Conservation (phyloP, 257 asterid species). For the Solanum bukasovii region DNA sequence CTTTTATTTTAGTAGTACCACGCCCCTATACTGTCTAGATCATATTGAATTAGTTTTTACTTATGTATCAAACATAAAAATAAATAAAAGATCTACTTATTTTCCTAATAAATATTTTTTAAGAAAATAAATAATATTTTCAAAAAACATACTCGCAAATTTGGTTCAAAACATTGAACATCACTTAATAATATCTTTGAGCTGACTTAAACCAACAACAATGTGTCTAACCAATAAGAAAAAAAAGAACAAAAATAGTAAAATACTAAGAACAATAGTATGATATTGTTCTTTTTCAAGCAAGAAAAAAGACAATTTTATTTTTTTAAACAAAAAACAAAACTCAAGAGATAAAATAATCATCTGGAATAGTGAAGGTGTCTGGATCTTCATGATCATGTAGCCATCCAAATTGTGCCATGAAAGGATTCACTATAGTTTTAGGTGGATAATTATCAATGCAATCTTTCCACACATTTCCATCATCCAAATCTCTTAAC, state of each 20-base stretch:
- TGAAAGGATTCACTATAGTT: constrained; percentile 50
- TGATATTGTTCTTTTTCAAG: background rate
- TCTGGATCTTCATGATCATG: constrained; percentile 44
- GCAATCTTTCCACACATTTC: constrained; percentile 54
- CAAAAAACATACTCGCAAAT: background rate
- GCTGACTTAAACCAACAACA: background rate
- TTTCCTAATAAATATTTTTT: background rate
- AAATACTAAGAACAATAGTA: background rate
- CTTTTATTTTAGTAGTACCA: background rate
- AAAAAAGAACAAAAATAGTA: background rate
- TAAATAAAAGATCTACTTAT: background rate
- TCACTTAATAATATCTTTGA: background rate
- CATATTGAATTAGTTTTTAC: no score
- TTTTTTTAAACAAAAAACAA: background rate
- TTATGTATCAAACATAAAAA: background rate
- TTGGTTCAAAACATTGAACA: background rate
- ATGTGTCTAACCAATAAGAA: background rate
- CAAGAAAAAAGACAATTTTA: background rate
- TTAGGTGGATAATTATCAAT: constrained; percentile 48
- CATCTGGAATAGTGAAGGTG: constrained; percentile 44
- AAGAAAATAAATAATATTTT: background rate
- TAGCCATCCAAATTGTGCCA: constrained; percentile 75
- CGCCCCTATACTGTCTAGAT: background rate
- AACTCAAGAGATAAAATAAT: constrained; percentile 44
- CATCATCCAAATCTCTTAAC: constrained; percentile 51